Conservation (phyloP, 371 early-diverging fungal species). For the Rhizopus delemar region DNA sequence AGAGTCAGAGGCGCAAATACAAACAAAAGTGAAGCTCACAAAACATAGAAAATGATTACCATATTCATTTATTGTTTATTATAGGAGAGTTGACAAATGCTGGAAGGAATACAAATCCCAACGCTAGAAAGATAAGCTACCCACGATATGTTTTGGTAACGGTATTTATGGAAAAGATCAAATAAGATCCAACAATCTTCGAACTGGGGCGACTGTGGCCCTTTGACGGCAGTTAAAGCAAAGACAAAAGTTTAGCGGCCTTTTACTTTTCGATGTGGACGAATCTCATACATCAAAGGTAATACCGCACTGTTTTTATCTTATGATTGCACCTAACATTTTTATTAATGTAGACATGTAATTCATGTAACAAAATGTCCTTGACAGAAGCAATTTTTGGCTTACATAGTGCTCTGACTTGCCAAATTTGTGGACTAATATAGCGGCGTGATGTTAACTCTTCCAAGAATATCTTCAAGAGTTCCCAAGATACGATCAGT, state of each 20-base stretch:
- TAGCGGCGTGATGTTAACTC: background rate
- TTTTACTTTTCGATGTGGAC: background rate
- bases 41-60: background rate
- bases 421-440: constrained; percentile 5
- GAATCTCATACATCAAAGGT: background rate
- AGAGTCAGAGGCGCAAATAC: background rate
- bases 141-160: too few relatives aligned
- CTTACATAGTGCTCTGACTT: constrained; percentile 6
- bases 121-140: too few relatives aligned
- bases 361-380: background rate
- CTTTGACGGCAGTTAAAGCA: background rate
- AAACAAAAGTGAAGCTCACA: background rate
- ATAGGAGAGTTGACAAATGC: background rate
- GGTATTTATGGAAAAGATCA: background rate
- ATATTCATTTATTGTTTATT: too few relatives aligned
- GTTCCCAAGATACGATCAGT: background rate
- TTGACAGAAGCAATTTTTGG: background rate
- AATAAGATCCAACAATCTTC: too few relatives aligned
- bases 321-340: background rate
- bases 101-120: too few relatives aligned
- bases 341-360: background rate
- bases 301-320: background rate
- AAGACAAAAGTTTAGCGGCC: background rate
- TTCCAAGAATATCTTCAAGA: background rate
- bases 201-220: background rate